These are phyloP conservation scores for Rhodotorula babjevae DNA, from an alignment of 768 basidiomycete species.

Conservation along the genomic window DNA sequence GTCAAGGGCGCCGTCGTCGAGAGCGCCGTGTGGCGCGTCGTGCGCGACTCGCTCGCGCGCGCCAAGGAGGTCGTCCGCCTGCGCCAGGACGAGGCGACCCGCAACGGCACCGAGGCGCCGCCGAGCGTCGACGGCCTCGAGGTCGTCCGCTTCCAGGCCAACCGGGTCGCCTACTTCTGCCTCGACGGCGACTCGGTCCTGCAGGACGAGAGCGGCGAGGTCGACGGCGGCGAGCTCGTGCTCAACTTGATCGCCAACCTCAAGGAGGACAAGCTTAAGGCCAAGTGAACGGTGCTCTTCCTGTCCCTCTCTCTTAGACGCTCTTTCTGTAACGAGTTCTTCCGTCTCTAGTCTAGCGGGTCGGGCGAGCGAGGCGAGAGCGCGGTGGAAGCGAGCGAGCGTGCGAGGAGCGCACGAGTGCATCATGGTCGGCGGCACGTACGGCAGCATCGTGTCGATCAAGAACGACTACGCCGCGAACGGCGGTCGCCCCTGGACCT, in stretches of 20 bases:
- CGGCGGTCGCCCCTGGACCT: constrained; percentile 24
- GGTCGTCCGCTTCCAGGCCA: constrained; percentile 90
- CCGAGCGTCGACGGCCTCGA: constrained; percentile 65
- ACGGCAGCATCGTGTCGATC: constrained; percentile 7
- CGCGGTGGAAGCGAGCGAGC: too few species aligned
- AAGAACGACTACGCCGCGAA: constrained; percentile 13
- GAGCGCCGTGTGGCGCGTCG: constrained; percentile 78
- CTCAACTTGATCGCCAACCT: constrained; percentile 37
- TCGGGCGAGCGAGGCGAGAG: too few species aligned
- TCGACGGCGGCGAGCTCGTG: constrained; percentile 25
- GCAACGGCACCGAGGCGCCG: constrained; percentile 51
- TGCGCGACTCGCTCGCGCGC: constrained; percentile 61
- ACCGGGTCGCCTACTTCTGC: constrained; percentile 90
- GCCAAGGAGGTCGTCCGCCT: constrained; percentile 58
- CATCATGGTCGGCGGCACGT: constrained; percentile 39
- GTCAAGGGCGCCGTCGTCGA: constrained; percentile 79
- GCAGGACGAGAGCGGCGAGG: background rate
- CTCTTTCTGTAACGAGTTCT: too few species aligned
- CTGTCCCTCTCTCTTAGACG: too few species aligned
- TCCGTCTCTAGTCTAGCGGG: too few species aligned
- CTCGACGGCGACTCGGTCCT: constrained; percentile 74
- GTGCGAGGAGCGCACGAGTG: too few species aligned
- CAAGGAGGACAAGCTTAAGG: constrained; percentile 39
- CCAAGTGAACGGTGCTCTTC: background rate
- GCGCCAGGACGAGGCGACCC: constrained; percentile 60